These are phyloP conservation scores for Microdochium trichocladiopsis DNA, from an alignment of 2,329 filamentous ascomycete genomes.

Conservation along the genomic window DNA sequence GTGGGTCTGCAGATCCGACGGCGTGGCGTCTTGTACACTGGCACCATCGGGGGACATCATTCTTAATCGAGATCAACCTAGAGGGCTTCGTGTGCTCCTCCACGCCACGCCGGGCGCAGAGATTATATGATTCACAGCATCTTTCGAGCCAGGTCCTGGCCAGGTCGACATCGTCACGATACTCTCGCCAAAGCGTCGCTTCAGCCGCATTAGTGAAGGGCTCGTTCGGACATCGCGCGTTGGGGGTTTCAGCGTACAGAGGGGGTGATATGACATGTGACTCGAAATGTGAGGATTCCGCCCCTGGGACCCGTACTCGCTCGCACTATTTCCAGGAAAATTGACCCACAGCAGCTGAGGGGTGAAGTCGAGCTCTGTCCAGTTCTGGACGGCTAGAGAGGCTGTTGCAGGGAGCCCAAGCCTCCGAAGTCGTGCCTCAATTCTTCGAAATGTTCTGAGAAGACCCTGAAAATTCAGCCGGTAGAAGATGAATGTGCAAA, in stretches of 20 bases:
- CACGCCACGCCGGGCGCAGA: background rate
- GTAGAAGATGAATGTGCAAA: too few relatives aligned
- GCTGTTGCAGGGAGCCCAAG: too few relatives aligned
- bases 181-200: background rate
- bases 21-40: constrained; percentile 4
- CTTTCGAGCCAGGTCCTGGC: background rate
- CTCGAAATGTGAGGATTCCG: too few relatives aligned
- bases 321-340: background rate
- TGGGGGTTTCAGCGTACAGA: background rate
- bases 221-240: background rate
- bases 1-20: too few relatives aligned
- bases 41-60: background rate
- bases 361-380: too few relatives aligned
- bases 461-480: too few relatives aligned
- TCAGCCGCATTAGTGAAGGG: background rate
- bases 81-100: background rate
- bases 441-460: too few relatives aligned
- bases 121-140: background rate
- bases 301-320: too few relatives aligned
- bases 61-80: background rate
- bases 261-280: background rate
- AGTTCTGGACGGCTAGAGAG: too few relatives aligned
- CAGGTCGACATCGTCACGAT: background rate
- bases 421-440: too few relatives aligned
- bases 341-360: background rate